Conservation (phyloP, 1,284 basidiomycete genomes). For the Phellopilus nigrolimitatus region DNA sequence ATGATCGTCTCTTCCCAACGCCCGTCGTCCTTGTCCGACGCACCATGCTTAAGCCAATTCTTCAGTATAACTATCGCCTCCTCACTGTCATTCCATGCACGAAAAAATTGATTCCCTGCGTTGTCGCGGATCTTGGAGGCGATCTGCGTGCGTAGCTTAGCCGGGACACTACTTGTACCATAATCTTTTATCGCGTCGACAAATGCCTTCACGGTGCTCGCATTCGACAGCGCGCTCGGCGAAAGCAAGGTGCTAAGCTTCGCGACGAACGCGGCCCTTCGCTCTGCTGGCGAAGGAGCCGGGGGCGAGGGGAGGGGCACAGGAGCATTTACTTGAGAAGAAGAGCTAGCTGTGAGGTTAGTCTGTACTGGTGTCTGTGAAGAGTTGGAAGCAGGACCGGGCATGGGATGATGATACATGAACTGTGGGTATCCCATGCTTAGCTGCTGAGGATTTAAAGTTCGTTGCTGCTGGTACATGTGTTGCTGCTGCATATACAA, state of each 20-base stretch:
- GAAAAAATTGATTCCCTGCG: conserved; percentile 78
- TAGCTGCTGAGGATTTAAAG: conserved; percentile 26
- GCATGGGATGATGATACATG: conserved; percentile 1
- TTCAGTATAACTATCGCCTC: conserved; percentile 69
- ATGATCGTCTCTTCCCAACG: conserved; percentile 68
- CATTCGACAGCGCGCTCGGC: conserved; percentile 58
- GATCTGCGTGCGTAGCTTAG: conserved; percentile 57
- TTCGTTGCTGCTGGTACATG: conserved; percentile 33
- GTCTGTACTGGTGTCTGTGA: conserved; percentile 14
- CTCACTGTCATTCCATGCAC: conserved; percentile 72
- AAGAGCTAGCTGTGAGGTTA: conserved; percentile 18
- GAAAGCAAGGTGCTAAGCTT: conserved; percentile 50
- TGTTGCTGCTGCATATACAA: conserved; percentile 32
- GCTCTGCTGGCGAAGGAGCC: conserved; percentile 32
- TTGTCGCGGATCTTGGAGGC: conserved; percentile 74
- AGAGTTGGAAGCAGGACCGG: neutral
- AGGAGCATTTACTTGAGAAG: conserved; percentile 33
- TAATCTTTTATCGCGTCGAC: conserved; percentile 52
- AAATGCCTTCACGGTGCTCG: conserved; percentile 55
- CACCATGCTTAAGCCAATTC: conserved; percentile 72
- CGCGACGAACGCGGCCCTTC: conserved; percentile 43
- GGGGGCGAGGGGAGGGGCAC: conserved; percentile 26
- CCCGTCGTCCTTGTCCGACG: conserved; percentile 48
- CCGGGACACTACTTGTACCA: conserved; percentile 58
- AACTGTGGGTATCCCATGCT: conserved; percentile 25